Base-by-base conservation (phyloP, 1,284 basidiomycete species). In the Ganoderma boninense region DNA sequence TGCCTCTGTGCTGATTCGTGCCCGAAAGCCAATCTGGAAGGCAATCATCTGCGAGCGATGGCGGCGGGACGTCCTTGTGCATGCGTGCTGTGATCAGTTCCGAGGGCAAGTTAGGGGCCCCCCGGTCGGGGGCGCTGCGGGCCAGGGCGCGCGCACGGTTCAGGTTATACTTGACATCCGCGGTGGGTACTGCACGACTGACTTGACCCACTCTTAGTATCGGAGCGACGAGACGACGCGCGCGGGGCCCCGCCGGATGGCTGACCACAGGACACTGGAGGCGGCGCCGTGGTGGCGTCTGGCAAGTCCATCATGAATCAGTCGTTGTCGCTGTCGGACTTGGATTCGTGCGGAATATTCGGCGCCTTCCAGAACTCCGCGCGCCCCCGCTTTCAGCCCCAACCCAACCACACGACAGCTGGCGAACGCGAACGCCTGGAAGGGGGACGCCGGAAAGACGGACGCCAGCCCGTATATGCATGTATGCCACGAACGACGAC, bases 11-110 rank as follows among this genome's bases (percentile, higher is more conserved):
- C 35, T 40, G 35, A 59, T 59, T 38, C 57, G 35, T 59, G 29
- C 11, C 57, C 32, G 32, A 40, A 59, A 59, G 57, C 57, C 16
- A 59, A 59, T 59, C 57, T 59, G 35, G 57, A 40, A 20, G 35
- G 18, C 57, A 38, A 59, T 59, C 57, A 59, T n/a, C 54, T 32
- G 54, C 29, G 54, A 56, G 29, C 54, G 26, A 32, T 2, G 6
- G 4, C 4, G 10, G 52, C 26, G 35, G 7, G 35, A 35, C 4
- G 52, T 13, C 10, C 18, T 54, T 29, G 52, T 23, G 18, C 46
- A 20, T 49, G 35, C 35, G 46, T 49, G 26, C 44, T n/a, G 20
- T 20, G n/a, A 46, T 18, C 43, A 44, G 2, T 7, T 7, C 44
- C 20, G n/a, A 2, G 20, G 20, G 44, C 35, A 35, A n/a, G n/a